phyloP scores from a whole-genome alignment of 1,284 basidiomycete genomes.

The Apiotrichum porosum region DNA sequence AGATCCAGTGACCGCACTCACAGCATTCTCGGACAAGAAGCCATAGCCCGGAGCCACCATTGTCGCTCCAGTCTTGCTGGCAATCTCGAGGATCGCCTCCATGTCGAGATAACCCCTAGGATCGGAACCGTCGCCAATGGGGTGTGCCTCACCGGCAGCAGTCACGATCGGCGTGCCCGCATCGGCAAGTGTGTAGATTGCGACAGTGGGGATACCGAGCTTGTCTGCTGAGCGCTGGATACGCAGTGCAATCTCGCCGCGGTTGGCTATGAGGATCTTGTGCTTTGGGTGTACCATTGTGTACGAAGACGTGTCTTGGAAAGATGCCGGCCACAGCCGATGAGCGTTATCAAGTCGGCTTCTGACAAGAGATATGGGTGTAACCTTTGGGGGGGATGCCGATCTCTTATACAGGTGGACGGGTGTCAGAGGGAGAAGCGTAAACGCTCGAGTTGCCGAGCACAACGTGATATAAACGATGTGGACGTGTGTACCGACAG shows the following conservation, averaged over 20 bases:
- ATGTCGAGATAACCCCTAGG: constrained; percentile 52
- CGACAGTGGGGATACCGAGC: constrained; percentile 81
- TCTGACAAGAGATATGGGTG: too few species aligned
- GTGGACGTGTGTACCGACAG: too few species aligned
- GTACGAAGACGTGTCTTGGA: too few species aligned
- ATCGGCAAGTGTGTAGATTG: constrained; percentile 84
- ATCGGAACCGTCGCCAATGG: constrained; percentile 47
- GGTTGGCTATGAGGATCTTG: constrained; percentile 81
- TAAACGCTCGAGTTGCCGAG: too few species aligned
- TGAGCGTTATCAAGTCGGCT: too few species aligned
- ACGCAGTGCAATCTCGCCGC: constrained; percentile 92
- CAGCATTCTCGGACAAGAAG: constrained; percentile 62
- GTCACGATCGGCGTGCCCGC: constrained; percentile 68
- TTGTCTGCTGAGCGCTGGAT: constrained; percentile 85
- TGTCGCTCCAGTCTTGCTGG: constrained; percentile 51
- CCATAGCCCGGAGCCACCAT: constrained; percentile 64
- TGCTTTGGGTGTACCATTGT: constrained; percentile 6
- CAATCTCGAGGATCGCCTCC: constrained; percentile 52
- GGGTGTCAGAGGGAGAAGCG: too few species aligned
- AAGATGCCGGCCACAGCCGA: neutral
- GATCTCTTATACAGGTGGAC: too few species aligned
- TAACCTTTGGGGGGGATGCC: too few species aligned
- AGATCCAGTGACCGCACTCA: constrained; percentile 2
- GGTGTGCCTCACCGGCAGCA: constrained; percentile 44
- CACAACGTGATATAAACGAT: too few species aligned